Evolutionary conservation across 2,329 filamentous ascomycete genomes (phyloP).

Genomic region (Calonectria hawksworthii): DNA sequence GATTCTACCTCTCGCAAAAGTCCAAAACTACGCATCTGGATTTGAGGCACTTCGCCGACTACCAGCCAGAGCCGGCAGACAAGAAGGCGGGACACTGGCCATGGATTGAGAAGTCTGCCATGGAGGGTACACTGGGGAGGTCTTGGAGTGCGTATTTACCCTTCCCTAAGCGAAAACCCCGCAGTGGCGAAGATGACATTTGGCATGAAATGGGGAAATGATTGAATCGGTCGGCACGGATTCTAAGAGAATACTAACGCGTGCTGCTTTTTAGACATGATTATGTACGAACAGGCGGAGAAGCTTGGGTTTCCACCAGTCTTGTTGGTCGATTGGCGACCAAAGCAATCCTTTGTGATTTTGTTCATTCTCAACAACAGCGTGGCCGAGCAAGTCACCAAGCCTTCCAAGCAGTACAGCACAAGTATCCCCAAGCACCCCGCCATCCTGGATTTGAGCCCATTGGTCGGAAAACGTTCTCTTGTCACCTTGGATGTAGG

Average conservation of each 20-base stretch:
- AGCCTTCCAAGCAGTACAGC: neutral
- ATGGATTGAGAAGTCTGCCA: neutral
- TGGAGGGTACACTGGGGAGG: neutral
- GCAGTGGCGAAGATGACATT: neutral
- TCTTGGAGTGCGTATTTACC: constrained; percentile 3
- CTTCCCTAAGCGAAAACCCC: neutral
- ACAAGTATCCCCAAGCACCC: constrained; percentile 4
- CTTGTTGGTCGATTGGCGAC: neutral
- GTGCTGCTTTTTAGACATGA: neutral
- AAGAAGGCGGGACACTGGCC: neutral
- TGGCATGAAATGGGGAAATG: neutral
- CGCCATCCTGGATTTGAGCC: neutral
- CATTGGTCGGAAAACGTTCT: neutral
- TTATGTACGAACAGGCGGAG: constrained; percentile 1
- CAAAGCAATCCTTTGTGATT: neutral
- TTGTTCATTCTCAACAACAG: constrained; percentile 6
- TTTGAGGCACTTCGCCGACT: neutral
- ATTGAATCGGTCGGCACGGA: neutral
- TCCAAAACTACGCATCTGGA: neutral
- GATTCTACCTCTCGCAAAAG: neutral
- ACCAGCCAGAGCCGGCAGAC: neutral
- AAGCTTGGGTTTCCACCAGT: neutral
- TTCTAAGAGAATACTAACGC: neutral
- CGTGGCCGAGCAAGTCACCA: neutral
- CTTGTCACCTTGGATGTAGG: neutral